Conservation (phyloP, 2,329 filamentous ascomycete genomes). For the Biscogniauxia marginata region DNA sequence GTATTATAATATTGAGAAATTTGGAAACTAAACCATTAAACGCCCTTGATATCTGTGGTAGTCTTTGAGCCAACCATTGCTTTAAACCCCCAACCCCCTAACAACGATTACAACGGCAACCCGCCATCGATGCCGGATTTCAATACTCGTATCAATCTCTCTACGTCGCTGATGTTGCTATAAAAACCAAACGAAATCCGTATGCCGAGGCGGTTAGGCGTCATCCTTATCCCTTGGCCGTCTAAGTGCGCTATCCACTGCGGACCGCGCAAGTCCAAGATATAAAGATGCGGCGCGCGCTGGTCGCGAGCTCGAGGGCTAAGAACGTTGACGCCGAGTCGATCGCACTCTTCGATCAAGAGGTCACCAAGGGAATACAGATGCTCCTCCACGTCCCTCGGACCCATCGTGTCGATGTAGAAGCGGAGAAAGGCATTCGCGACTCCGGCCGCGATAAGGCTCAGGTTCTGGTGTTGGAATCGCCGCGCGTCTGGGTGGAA, state of each 20-base stretch:
- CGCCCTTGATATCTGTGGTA: too few species aligned
- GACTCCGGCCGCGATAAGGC: conserved; percentile 22
- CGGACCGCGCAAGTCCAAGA: conserved; percentile 21
- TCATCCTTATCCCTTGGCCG: background rate
- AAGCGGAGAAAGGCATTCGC: conserved; percentile 27
- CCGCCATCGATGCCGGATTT: background rate
- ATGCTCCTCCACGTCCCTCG: conserved; percentile 26
- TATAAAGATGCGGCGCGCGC: conserved; percentile 31
- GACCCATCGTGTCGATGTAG: conserved; percentile 26
- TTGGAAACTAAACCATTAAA: too few species aligned
- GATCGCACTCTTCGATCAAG: conserved; percentile 17
- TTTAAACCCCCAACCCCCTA: background rate
- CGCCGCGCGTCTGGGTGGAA: conserved; percentile 26
- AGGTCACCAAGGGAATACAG: conserved; percentile 25
- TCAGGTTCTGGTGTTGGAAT: conserved; percentile 33
- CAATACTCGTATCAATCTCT: background rate
- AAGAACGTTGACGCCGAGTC: conserved; percentile 22
- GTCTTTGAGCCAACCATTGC: too few species aligned
- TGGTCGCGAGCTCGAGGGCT: conserved; percentile 17
- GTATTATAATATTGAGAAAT: too few species aligned
- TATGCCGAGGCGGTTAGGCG: background rate
- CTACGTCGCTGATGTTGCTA: background rate
- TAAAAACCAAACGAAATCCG: background rate
- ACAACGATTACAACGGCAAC: background rate
- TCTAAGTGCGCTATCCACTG: background rate